Percentiles rank a stretch among this genome's conserved stretches.
phyloP scores from a whole-genome alignment of 2,329 filamentous ascomycete genomes.

The Fusarium virguliforme region DNA sequence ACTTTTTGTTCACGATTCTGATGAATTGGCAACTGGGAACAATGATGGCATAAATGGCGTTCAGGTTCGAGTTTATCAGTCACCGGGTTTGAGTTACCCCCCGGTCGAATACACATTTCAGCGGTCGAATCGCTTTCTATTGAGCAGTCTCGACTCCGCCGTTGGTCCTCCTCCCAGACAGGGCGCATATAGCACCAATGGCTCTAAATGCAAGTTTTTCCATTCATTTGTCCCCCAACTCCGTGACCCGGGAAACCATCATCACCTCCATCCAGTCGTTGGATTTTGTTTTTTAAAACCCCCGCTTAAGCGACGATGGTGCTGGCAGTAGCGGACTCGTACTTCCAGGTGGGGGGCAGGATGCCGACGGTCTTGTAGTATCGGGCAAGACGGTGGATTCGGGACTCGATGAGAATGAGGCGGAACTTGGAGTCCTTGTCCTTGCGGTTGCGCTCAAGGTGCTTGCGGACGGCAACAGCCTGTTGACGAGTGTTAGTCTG shows the following conservation, averaged over 20 bases:
- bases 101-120: conserved; percentile 51
- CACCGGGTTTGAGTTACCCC: conserved; percentile 44
- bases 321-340: conserved; percentile 97
- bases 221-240: conserved; percentile 62
- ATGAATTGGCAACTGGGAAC: conserved; percentile 24
- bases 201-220: conserved; percentile 64
- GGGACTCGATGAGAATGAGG: conserved; percentile 99
- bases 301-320: conserved; percentile 88
- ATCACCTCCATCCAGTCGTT: conserved; percentile 52
- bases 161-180: conserved; percentile 53
- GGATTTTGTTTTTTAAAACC: conserved; percentile 39
- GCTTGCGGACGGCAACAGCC: conserved; percentile 99
- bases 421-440: conserved; percentile 99
- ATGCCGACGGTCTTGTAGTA: conserved; percentile 98
- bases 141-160: conserved; percentile 53
- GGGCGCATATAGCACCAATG: conserved; percentile 59
- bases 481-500: conserved; percentile 55
- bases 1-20: conserved; percentile 15
- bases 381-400: conserved; percentile 98
- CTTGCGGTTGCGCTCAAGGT: conserved; percentile 99
- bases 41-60: conserved; percentile 45
- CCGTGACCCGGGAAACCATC: conserved; percentile 60
- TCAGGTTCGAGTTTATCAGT: conserved; percentile 46
- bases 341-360: conserved; percentile 95
- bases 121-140: conserved; percentile 57